Evolutionary conservation across 352 stramenopile species (phyloP), one percentile per base, ranked within the genome.

Genomic region (Globisporangium canariense): DNA sequence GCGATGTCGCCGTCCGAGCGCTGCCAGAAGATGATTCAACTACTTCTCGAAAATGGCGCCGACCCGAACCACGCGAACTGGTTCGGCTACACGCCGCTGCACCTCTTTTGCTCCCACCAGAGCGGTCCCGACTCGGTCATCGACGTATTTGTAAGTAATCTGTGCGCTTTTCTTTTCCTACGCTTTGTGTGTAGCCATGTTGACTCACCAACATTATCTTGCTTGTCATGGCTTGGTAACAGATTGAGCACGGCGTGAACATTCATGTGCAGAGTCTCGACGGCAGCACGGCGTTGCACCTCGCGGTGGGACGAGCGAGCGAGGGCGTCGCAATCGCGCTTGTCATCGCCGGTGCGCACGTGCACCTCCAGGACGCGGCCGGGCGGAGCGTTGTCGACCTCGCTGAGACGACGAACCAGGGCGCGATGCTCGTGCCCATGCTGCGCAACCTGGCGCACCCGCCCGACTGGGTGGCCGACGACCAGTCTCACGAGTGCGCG

Each of bases 61-160:
- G 80, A 94, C 58, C 81, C 87, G 10, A 94, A 91, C 60, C 63
- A 71, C 53, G 64, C 76, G 0, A 95, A 95, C 57, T 95, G 87
- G 87, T 94, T 95, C 58, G 87, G 87, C 50, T 95, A 95, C 78
- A 93, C 85, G 1, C 73, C 87, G 22, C 61, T 95, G 49, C 87
- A 95, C 62, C 70, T 93, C n/a, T 94, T 95, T 50, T 95, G 87
- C 59, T 83, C 87, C 0, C 87, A 95, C 46, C 85, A 95, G 45
- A 83, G 64, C 30, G 87, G 82, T 2, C 87, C 87, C 1, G 74
- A 74, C 3, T 87, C 80, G 2, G 73, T 93, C 62, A 74, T 94
- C 57, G 81, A 89, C 66, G 71, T 88, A 61, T 93, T 95, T 75
- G 87, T 94, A 88, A 74, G 85, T 88, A 28, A 28, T 28, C 25